Conservation (phyloP, 2,329 filamentous ascomycete genomes). For the Colletotrichum eleusines region DNA sequence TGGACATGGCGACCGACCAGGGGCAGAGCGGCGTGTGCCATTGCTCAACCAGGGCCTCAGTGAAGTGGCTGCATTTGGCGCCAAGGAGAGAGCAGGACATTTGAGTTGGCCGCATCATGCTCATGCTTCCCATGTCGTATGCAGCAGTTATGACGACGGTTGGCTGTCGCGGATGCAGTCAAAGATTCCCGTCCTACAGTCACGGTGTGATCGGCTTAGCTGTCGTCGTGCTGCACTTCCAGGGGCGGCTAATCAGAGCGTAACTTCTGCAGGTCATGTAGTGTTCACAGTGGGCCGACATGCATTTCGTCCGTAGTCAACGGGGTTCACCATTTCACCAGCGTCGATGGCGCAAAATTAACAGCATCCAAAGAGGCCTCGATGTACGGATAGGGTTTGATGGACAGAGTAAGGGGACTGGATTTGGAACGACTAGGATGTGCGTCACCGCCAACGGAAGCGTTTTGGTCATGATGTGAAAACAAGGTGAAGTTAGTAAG, state of each 20-base stretch:
- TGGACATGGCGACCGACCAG: slow-evolving; percentile 11
- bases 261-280: slow-evolving; percentile 30
- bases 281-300: slow-evolving; percentile 31
- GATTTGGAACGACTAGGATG: background rate
- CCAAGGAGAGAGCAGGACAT: slow-evolving; percentile 22
- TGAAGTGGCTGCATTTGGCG: slow-evolving; percentile 17
- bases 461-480: background rate
- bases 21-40: slow-evolving; percentile 24
- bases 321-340: slow-evolving; percentile 17
- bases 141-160: slow-evolving; percentile 31
- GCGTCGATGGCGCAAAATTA: slow-evolving; percentile 22
- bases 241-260: slow-evolving; percentile 5
- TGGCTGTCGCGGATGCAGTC: slow-evolving; percentile 32
- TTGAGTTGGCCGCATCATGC: slow-evolving; percentile 17
- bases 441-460: background rate
- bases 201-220: slow-evolving; percentile 7
- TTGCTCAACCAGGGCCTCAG: slow-evolving; percentile 36
- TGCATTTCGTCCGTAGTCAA: slow-evolving; percentile 41
- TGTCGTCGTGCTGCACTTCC: background rate
- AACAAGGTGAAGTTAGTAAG: background rate
- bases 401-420: background rate
- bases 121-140: slow-evolving; percentile 21
- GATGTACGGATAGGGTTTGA: background rate
- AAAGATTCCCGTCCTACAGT: slow-evolving; percentile 4
- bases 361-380: background rate